Evolutionary conservation across 768 basidiomycete genomes (phyloP).

Genomic region (Kwoniella sp.): DNA sequence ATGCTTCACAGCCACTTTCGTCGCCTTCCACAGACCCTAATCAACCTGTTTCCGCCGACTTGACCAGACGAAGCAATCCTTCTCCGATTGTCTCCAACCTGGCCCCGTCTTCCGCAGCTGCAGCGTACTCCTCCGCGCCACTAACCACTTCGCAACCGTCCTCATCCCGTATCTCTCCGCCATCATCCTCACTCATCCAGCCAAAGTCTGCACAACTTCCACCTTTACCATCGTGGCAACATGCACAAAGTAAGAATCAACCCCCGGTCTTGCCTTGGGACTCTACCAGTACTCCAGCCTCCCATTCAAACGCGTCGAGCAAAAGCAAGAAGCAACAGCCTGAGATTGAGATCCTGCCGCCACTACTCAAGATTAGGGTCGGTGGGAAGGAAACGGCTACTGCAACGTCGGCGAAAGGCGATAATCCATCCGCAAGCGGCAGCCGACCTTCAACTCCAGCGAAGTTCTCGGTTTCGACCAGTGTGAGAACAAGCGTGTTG

Average conservation of each 20-base stretch:
- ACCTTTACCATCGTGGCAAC: not conserved
- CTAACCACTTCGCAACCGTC: not conserved
- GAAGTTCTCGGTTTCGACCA: slow-evolving; percentile 18
- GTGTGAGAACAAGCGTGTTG: not conserved
- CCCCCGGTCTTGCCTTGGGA: not conserved
- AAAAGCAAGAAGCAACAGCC: not conserved
- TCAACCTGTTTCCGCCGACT: not conserved
- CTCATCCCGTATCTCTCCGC: not conserved
- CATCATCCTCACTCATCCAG: not conserved
- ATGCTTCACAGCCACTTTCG: not conserved
- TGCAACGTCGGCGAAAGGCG: not conserved
- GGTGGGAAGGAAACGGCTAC: not conserved
- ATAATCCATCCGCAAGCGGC: not conserved
- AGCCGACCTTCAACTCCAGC: not conserved
- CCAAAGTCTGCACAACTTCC: not conserved
- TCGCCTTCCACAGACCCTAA: not conserved
- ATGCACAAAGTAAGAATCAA: not conserved
- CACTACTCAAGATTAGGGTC: slow-evolving; percentile 10
- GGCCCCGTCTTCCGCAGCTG: not conserved
- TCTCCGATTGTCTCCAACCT: not conserved
- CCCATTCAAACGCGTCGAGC: not conserved
- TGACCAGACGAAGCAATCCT: not conserved
- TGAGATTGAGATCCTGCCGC: slow-evolving; percentile 10
- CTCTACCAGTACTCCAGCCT: not conserved
- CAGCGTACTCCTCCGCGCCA: not conserved